These are phyloP conservation scores for Phytophthora europaea DNA, from an alignment of 352 stramenopile genomes.

Conservation along the genomic window DNA sequence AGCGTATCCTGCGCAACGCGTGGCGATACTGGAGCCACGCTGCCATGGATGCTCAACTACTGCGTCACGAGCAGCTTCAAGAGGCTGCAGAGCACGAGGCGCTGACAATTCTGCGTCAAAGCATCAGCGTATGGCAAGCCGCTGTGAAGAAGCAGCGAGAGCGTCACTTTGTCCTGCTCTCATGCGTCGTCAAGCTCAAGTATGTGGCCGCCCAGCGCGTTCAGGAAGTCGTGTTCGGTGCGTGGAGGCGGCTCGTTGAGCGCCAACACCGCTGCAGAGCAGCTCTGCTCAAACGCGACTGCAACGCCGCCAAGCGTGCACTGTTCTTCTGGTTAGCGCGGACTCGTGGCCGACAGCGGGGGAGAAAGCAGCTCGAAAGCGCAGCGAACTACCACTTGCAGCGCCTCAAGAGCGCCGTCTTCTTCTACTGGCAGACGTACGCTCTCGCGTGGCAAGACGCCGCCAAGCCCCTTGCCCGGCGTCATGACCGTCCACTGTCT, in stretches of 20 bases:
- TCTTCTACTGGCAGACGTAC: constrained; percentile 86
- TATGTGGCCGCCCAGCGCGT: constrained; percentile 25
- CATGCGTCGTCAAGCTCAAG: constrained; percentile 63
- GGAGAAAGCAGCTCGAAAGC: constrained; percentile 11
- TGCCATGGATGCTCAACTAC: constrained; percentile 6
- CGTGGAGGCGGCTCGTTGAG: constrained; percentile 29
- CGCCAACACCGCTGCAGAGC: constrained; percentile 15
- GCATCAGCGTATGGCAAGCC: constrained; percentile 28
- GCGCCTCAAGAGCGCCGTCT: constrained; percentile 47
- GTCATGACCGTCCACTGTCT: constrained; percentile 1
- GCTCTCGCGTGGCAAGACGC: constrained; percentile 76
- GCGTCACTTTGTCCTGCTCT: constrained; percentile 56
- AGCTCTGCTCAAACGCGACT: constrained; percentile 8
- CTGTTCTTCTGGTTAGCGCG: constrained; percentile 21
- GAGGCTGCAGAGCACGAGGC: constrained; percentile 16
- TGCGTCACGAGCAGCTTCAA: constrained; percentile 17
- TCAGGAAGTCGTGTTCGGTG: constrained; percentile 27
- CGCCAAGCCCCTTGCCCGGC: constrained; percentile 21
- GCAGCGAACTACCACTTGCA: constrained; percentile 42
- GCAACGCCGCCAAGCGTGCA: constrained; percentile 3
- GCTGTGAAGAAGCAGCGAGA: constrained; percentile 39
- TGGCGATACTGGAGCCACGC: constrained; percentile 20
- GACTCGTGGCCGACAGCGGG: constrained; percentile 13
- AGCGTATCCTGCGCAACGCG: constrained; percentile 8
- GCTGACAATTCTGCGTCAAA: constrained; percentile 3